Percentiles rank a stretch among this genome's conserved stretches.
Conservation (phyloP, 1,139 yeast genomes). For the Hyphopichia wangnamkhiaoensis region DNA sequence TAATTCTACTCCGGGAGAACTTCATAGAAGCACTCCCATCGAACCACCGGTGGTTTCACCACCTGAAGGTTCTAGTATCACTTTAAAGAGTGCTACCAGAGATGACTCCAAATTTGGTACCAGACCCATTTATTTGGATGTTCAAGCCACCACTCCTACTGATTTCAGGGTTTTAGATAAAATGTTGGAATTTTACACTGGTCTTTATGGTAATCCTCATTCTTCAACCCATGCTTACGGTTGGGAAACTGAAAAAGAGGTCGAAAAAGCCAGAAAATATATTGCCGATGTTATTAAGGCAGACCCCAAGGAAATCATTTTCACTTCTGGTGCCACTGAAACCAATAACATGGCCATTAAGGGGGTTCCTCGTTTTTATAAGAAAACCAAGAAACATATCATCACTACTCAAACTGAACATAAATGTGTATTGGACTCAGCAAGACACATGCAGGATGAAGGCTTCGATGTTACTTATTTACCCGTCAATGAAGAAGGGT, state of each 20-base stretch:
- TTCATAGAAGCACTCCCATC: slow-evolving; percentile 20
- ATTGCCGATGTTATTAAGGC: slow-evolving; percentile 86
- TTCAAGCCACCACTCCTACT: slow-evolving; percentile 97
- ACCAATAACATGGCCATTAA: slow-evolving; percentile 91
- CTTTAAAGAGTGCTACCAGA: slow-evolving; percentile 47
- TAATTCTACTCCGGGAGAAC: slow-evolving; percentile 17
- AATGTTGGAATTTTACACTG: slow-evolving; percentile 91
- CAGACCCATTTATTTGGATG: slow-evolving; percentile 89
- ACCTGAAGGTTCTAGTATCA: slow-evolving; percentile 46
- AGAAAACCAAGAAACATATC: slow-evolving; percentile 86
- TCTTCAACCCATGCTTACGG: slow-evolving; percentile 98
- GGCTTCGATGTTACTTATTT: slow-evolving; percentile 95
- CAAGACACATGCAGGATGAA: slow-evolving; percentile 92
- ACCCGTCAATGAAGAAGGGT: slow-evolving; percentile 80
- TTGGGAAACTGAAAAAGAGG: slow-evolving; percentile 96
- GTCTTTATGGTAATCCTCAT: slow-evolving; percentile 95
- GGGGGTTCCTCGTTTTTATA: slow-evolving; percentile 93
- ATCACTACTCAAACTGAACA: slow-evolving; percentile 97
- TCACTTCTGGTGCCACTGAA: slow-evolving; percentile 98
- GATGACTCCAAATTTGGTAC: slow-evolving; percentile 57
- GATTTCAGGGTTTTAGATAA: slow-evolving; percentile 96
- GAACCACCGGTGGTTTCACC: slow-evolving; percentile 25
- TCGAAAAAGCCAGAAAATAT: slow-evolving; percentile 80
- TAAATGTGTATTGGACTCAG: slow-evolving; percentile 95
- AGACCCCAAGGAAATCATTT: slow-evolving; percentile 94